These are phyloP conservation scores for Salix suchowensis DNA, from an alignment of 345 rosid species.

Conservation along the genomic window DNA sequence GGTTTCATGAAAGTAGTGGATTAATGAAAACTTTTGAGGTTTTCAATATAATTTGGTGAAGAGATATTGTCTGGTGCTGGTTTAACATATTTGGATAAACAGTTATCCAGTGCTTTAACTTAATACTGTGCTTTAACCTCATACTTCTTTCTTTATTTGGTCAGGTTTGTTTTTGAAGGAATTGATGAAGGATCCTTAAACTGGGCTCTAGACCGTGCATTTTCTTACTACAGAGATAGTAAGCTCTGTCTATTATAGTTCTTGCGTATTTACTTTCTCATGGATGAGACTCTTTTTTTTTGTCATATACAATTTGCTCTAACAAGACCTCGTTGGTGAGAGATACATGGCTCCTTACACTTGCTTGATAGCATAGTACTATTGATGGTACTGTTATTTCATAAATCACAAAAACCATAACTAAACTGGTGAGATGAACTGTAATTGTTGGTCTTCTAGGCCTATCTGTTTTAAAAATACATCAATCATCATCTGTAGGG, in stretches of 20 bases:
- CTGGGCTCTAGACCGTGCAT: conserved; percentile 48
- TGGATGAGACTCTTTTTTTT: background rate
- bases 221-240: conserved; percentile 41
- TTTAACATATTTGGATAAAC: background rate
- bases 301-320: background rate
- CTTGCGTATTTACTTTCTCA: background rate
- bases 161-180: conserved; percentile 55
- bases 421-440: background rate
- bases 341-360: background rate
- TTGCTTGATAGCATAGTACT: background rate
- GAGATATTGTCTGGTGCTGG: background rate
- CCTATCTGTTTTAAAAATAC: background rate
- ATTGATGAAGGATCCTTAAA: conserved; percentile 53
- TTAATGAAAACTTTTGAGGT: background rate
- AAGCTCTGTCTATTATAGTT: conserved; percentile 15
- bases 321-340: background rate
- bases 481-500: background rate
- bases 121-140: background rate
- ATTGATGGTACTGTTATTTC: background rate
- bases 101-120: background rate
- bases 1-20: background rate
- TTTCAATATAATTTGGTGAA: background rate
- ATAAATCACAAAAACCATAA: background rate
- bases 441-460: background rate
- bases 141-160: background rate